These are phyloP conservation scores for Suhomyces tanzawaensis DNA, from an alignment of 805 yeast genomes.

Conservation along the genomic window DNA sequence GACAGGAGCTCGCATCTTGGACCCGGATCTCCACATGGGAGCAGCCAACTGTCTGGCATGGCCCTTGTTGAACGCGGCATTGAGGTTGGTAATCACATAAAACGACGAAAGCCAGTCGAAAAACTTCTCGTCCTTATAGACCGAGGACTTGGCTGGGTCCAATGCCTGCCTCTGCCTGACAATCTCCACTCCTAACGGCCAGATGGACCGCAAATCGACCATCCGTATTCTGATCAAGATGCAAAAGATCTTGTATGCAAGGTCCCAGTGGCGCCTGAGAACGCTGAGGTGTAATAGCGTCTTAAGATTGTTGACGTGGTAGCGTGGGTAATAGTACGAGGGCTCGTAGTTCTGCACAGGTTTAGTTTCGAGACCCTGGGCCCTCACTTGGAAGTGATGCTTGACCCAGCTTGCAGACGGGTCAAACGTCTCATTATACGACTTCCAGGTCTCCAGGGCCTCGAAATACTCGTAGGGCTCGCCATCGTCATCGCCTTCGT, in stretches of 20 bases:
- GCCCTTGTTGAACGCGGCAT: conserved; percentile 8
- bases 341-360: conserved; percentile 10
- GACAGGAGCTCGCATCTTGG: conserved; percentile 40
- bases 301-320: conserved; percentile 35
- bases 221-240: conserved; percentile 46
- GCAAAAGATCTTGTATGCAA: conserved; percentile 53
- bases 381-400: conserved; percentile 18
- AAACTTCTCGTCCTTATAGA: conserved; percentile 28
- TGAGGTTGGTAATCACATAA: conserved; percentile 14
- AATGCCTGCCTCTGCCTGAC: conserved; percentile 19
- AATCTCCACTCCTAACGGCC: conserved; percentile 66
- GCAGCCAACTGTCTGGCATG: conserved; percentile 17
- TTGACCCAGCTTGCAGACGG: conserved; percentile 17
- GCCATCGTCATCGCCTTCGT: conserved; percentile 4
- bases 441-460: neutral
- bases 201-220: conserved; percentile 54
- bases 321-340: conserved; percentile 12
- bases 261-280: conserved; percentile 49
- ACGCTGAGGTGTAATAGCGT: conserved; percentile 50
- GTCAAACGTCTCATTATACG: conserved; percentile 17
- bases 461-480: conserved; percentile 4
- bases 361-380: conserved; percentile 18
- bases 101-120: conserved; percentile 37
- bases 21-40: conserved; percentile 40
- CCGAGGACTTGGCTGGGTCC: neutral